A percentile compares a stretch with the other conserved stretches of the same genome.
phyloP scores from a whole-genome alignment of 805 yeast species.

The Saturnispora diversa region DNA sequence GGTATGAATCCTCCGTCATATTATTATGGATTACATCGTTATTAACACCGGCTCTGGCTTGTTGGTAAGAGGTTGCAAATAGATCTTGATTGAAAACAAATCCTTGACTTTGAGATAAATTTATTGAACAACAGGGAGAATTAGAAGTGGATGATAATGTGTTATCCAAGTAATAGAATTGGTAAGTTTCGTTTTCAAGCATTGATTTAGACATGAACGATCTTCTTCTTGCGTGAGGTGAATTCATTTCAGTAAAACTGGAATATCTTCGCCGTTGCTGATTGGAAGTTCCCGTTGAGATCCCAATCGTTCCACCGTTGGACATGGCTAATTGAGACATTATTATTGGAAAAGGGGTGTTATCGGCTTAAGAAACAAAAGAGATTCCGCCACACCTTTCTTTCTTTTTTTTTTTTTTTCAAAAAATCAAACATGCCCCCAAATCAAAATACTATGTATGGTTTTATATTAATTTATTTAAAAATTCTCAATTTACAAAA shows the following conservation, averaged over 20 bases:
- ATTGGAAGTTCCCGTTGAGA: no score
- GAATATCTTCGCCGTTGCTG: constrained; percentile 22
- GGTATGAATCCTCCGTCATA: neutral
- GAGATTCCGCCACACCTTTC: no score
- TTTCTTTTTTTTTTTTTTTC: no score
- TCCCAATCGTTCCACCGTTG: no score
- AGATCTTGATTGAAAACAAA: constrained; percentile 70
- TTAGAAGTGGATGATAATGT: neutral
- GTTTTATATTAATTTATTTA: constrained; percentile 1
- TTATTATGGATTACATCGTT: constrained; percentile 13
- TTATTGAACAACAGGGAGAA: constrained; percentile 34
- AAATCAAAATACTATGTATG: constrained; percentile 3
- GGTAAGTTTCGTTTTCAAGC: constrained; percentile 47
- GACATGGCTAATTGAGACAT: no score
- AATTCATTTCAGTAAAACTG: constrained; percentile 32
- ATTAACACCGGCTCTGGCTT: constrained; percentile 33
- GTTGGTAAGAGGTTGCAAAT: constrained; percentile 66
- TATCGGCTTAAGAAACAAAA: no score
- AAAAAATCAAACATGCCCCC: no score
- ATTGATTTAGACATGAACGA: constrained; percentile 50
- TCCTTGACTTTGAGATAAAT: constrained; percentile 60
- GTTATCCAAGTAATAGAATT: constrained; percentile 40
- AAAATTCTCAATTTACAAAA: constrained; percentile 1
- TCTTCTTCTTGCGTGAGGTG: constrained; percentile 48
- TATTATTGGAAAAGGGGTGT: no score